Base-by-base conservation (phyloP, 176 grass and related monocot species). In the Alloteropsis semialata region DNA sequence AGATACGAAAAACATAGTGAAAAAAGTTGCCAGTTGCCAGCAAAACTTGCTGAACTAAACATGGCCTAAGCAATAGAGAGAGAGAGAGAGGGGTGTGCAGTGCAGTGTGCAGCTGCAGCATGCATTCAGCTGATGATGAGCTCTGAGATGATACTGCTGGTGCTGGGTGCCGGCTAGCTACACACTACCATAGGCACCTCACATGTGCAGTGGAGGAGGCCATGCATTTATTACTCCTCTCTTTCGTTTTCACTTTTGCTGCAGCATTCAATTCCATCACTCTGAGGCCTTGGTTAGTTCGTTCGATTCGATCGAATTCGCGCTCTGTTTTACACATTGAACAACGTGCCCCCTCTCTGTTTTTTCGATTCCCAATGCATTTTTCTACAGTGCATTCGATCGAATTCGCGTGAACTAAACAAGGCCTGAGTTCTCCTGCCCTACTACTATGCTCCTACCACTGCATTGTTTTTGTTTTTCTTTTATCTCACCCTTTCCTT, bases 181-280 rank as follows among this genome's bases (percentile, higher is more conserved):
- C 79, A 36, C 60, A 43, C 60, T 53, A 68, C 64, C 45, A 38
- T 44, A 69, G 75, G 74, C 69, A 72, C 11, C 88, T 82, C 83
- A 86, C 73, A 89, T 89, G 83, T 48, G 79, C 57, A 59, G 73
- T 86, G 14, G 56, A 77, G 78, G 65, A 82, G 78, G 72, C 12
- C 65, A 29, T 65, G 88, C 88, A 90, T 86, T 86, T 86, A 90
- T 38, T 41, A 13, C 73, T 14, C 34, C 34, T 2, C 3, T 5
- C 56, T 65, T 62, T 84, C 36, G 83, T 82, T 86, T 86, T 78
- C 79, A 21, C 69, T 78, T 82, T 86, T 17, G 48, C 58, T 86
- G 84, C 88, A 86, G 84, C 88, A 90, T 90, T 90, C 88, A 90
- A 67, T 86, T 79, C 84, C 41, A 36, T 41, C 88, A 27, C 84